A percentile compares a stretch with the other conserved stretches of the same genome.
These are phyloP conservation scores for Elongisporangium undulatum DNA, from an alignment of 352 stramenopile genomes.

Conservation along the genomic window DNA sequence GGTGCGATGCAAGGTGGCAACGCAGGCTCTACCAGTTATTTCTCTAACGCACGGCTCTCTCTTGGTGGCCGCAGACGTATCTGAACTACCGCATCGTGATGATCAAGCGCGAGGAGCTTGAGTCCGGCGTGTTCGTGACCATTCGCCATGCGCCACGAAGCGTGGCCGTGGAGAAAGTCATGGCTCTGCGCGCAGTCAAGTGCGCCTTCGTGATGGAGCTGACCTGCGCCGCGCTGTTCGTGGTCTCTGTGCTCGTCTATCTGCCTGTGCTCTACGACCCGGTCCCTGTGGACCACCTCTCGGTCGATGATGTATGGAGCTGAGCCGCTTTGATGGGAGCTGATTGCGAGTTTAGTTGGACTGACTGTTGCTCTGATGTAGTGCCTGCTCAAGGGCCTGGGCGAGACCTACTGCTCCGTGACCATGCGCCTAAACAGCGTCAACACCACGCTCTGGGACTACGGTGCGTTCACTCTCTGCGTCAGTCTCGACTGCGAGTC, in stretches of 20 bases:
- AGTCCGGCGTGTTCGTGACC: slow-evolving; percentile 54
- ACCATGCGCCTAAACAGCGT: slow-evolving; percentile 37
- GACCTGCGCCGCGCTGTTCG: slow-evolving; percentile 35
- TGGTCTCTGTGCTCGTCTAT: slow-evolving; percentile 49
- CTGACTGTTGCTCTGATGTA: slow-evolving; percentile 5
- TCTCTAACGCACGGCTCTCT: not conserved
- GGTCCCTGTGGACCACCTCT: slow-evolving; percentile 27
- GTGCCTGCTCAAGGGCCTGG: slow-evolving; percentile 34
- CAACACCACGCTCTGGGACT: slow-evolving; percentile 55
- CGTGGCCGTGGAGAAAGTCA: slow-evolving; percentile 36
- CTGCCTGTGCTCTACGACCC: slow-evolving; percentile 42
- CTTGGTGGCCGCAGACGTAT: slow-evolving; percentile 30
- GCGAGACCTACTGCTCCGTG: slow-evolving; percentile 47
- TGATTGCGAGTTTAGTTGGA: too few relatives aligned
- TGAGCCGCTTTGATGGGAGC: not conserved
- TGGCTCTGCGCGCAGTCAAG: slow-evolving; percentile 35
- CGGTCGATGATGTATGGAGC: slow-evolving; percentile 21
- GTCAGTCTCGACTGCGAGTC: too few relatives aligned
- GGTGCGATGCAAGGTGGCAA: slow-evolving; percentile 16
- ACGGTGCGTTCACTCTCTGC: slow-evolving; percentile 22
- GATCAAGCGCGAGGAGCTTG: slow-evolving; percentile 47
- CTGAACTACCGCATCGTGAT: slow-evolving; percentile 57
- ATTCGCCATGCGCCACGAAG: slow-evolving; percentile 41
- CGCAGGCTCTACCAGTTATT: not conserved
- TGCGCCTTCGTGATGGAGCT: slow-evolving; percentile 47